Percentiles rank a stretch among this genome's conserved stretches.
These are phyloP conservation scores for Cylindrotheca fusiformis DNA, from an alignment of 108 stramenopile species.

Conservation along the genomic window DNA sequence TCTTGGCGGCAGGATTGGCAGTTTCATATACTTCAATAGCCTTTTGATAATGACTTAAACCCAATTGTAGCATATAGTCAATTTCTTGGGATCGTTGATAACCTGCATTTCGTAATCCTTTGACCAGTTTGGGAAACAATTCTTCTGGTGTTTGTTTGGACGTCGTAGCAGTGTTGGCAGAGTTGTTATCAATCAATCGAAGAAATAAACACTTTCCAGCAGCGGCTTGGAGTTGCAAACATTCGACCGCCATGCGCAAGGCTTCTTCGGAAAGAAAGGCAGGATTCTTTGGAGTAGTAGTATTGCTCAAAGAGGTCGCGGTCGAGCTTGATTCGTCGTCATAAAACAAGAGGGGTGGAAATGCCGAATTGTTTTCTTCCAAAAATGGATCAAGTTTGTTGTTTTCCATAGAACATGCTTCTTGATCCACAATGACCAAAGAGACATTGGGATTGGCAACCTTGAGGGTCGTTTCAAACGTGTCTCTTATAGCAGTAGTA, in stretches of 20 bases:
- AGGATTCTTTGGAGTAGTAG: slow-evolving; percentile 18
- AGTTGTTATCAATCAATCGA: slow-evolving; percentile 32
- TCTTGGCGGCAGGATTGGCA: neutral
- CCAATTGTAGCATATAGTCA: slow-evolving; percentile 64
- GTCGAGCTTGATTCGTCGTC: neutral
- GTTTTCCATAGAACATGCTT: neutral
- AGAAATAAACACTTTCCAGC: slow-evolving; percentile 49
- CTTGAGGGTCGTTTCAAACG: neutral
- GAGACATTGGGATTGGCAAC: neutral
- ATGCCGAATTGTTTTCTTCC: neutral
- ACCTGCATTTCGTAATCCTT: slow-evolving; percentile 73
- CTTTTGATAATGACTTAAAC: slow-evolving; percentile 34
- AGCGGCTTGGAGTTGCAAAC: slow-evolving; percentile 64
- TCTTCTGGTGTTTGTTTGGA: too few species aligned
- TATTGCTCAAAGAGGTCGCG: neutral
- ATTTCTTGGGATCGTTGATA: slow-evolving; percentile 77
- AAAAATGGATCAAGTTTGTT: neutral
- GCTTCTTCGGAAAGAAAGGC: slow-evolving; percentile 74
- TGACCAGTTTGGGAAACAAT: slow-evolving; percentile 42
- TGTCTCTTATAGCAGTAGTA: too few species aligned
- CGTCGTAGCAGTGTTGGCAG: slow-evolving; percentile 13
- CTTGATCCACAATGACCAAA: neutral
- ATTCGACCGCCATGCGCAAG: slow-evolving; percentile 72
- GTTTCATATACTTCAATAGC: slow-evolving; percentile 12
- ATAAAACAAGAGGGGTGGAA: neutral